Conservation (phyloP, 345 rosid genomes). For the Eucalyptus victrix region DNA sequence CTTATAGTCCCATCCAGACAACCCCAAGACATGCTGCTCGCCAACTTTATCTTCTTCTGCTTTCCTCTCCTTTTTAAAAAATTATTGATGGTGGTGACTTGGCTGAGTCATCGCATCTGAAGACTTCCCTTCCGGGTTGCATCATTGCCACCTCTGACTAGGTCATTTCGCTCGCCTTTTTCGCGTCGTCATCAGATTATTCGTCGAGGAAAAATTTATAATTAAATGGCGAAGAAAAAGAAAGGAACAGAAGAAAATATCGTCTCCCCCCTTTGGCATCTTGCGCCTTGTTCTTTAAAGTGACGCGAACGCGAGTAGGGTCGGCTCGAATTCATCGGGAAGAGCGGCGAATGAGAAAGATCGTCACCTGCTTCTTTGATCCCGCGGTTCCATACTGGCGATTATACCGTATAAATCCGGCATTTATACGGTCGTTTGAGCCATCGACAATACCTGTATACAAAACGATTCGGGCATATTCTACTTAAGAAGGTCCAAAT, state of each 20-base stretch:
- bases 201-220: not conserved
- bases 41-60: not conserved
- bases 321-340: not conserved
- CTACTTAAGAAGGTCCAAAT: not conserved
- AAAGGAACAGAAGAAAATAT: not conserved
- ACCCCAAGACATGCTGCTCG: not conserved
- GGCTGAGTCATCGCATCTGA: not conserved
- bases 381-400: not conserved
- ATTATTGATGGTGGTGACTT: not conserved
- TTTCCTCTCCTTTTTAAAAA: not conserved
- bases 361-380: not conserved
- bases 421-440: not conserved
- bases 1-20: not conserved
- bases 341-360: not conserved
- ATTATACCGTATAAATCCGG: not conserved
- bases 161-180: not conserved
- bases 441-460: not conserved
- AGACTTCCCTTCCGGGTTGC: not conserved
- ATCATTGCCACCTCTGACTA: not conserved
- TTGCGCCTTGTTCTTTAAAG: not conserved
- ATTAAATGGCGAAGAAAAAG: not conserved
- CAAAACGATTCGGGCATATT: not conserved
- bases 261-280: not conserved
- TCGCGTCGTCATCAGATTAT: not conserved
- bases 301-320: not conserved